Percentiles rank a stretch among this genome's conserved stretches.
phyloP scores from a whole-genome alignment of 371 early-diverging fungal species.

The Syncephalastrum racemosum region DNA sequence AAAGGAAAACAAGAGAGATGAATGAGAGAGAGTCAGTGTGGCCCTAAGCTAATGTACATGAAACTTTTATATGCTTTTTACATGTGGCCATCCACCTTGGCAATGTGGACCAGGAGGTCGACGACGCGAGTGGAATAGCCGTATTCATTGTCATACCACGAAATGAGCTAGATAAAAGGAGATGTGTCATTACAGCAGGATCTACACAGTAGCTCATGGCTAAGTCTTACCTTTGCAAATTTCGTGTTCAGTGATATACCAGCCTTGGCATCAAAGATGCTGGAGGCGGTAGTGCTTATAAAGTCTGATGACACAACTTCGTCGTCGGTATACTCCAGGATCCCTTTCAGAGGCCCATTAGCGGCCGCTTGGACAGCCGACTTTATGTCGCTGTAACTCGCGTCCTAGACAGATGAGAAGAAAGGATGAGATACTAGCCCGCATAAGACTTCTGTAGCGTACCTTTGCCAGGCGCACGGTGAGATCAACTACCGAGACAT shows the following conservation, averaged over 20 bases:
- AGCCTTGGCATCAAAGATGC: conserved; percentile 96
- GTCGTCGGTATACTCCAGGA: conserved; percentile 96
- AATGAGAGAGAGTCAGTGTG: conserved; percentile 1
- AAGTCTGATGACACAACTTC: conserved; percentile 98
- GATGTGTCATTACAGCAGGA: background rate
- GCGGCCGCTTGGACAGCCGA: conserved; percentile 83
- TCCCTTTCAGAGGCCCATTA: conserved; percentile 84
- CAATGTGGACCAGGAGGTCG: conserved; percentile 19
- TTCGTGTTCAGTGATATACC: conserved; percentile 95
- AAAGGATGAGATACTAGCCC: background rate
- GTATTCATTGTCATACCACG: conserved; percentile 95
- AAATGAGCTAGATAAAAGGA: conserved; percentile 60
- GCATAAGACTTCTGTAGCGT: background rate
- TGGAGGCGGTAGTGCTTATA: conserved; percentile 86
- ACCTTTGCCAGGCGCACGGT: conserved; percentile 88
- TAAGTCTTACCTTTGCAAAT: conserved; percentile 82
- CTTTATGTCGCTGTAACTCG: conserved; percentile 92
- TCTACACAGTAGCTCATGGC: conserved; percentile 32
- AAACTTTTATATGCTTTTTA: conserved; percentile 7
- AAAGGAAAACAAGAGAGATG: background rate
- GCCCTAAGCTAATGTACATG: background rate
- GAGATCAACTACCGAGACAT: conserved; percentile 99
- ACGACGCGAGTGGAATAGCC: conserved; percentile 80
- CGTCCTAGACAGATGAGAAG: conserved; percentile 37
- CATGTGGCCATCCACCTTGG: conserved; percentile 19